Percentiles rank a stretch among this genome's conserved stretches.
Conservation (phyloP, 768 basidiomycete species). For the Phlegmacium glaucopus region DNA sequence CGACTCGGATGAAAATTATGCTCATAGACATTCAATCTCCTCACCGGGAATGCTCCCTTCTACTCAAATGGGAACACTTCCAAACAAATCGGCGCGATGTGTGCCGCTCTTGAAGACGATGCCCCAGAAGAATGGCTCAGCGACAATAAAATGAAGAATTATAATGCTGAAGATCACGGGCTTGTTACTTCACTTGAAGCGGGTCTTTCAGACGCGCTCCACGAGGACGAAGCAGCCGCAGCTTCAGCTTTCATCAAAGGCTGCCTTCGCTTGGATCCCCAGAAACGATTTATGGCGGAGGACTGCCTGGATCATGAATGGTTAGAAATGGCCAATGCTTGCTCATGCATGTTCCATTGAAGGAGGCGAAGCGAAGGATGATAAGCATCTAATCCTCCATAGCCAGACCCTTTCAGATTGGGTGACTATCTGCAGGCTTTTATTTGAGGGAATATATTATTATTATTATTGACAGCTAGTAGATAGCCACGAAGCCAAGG, state of each 20-base stretch:
- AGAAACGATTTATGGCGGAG: slow-evolving; percentile 1
- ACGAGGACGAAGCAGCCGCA: slow-evolving; percentile 1
- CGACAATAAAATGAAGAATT: slow-evolving; percentile 5
- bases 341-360: slow-evolving; percentile 9
- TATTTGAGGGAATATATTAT: too few relatives aligned
- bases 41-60: slow-evolving; percentile 7
- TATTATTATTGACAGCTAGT: too few relatives aligned
- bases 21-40: slow-evolving; percentile 7
- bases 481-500: too few relatives aligned
- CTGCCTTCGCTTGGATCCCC: slow-evolving; percentile 10
- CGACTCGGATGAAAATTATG: not conserved
- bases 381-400: too few relatives aligned
- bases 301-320: slow-evolving; percentile 4
- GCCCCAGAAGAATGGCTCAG: not conserved
- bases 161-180: not conserved
- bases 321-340: slow-evolving; percentile 4
- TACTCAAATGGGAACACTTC: not conserved
- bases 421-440: too few relatives aligned
- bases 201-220: not conserved
- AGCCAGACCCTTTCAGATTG: too few relatives aligned
- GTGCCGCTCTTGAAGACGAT: slow-evolving; percentile 3
- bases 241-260: slow-evolving; percentile 10
- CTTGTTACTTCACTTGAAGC: slow-evolving; percentile 2
- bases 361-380: too few relatives aligned
- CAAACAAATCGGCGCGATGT: slow-evolving; percentile 1